These are phyloP conservation scores for Populus hybrid DNA, from an alignment of 441 rosid species.

Conservation along the genomic window DNA sequence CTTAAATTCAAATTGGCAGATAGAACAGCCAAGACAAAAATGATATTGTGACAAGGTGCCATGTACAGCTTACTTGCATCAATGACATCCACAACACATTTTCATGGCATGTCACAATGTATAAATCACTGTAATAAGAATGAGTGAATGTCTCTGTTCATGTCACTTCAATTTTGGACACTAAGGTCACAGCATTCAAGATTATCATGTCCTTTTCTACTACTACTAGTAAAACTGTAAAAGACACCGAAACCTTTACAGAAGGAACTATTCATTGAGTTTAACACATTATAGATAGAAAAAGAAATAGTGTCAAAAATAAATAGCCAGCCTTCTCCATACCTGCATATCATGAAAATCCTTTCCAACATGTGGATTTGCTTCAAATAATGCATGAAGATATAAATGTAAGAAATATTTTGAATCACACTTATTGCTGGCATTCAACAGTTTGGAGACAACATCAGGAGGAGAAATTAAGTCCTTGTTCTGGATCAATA, in stretches of 20 bases:
- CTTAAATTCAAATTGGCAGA: constrained; percentile 3
- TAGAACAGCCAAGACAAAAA: neutral
- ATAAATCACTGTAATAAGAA: neutral
- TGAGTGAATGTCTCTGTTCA: neutral
- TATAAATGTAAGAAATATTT: constrained; percentile 83
- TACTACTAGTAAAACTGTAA: neutral
- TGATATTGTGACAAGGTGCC: neutral
- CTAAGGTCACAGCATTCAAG: neutral
- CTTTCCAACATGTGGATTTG: constrained; percentile 73
- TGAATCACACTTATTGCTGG: constrained; percentile 65
- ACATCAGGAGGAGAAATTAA: constrained; percentile 85
- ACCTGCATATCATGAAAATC: constrained; percentile 99
- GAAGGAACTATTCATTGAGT: neutral
- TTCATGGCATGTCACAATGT: neutral
- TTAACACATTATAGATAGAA: neutral
- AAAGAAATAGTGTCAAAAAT: neutral
- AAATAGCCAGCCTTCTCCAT: constrained; percentile 4
- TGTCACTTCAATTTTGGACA: neutral
- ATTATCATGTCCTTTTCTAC: neutral
- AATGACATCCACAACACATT: neutral
- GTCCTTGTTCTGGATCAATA: constrained; percentile 82
- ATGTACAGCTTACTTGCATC: neutral
- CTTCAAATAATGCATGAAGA: constrained; percentile 85
- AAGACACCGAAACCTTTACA: neutral
- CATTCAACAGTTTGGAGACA: constrained; percentile 60